A percentile compares a stretch with the other conserved stretches of the same genome.
Conservation (phyloP, 1,284 basidiomycete genomes). For the Ustilago cynodontis region DNA sequence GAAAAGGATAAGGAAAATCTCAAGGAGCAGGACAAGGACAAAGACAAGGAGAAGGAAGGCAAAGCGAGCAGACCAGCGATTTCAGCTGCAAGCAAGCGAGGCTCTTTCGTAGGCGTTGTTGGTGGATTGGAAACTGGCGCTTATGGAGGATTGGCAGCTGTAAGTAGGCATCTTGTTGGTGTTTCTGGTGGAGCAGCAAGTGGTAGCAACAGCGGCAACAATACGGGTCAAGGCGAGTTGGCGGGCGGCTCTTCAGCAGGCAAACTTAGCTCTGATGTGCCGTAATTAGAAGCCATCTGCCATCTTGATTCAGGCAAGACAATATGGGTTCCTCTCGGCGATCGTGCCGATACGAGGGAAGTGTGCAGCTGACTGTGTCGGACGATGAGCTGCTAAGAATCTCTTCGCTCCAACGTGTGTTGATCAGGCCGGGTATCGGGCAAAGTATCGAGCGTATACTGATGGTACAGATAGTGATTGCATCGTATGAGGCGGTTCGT, state of each 20-base stretch:
- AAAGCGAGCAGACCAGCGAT: constrained; percentile 22
- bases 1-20: neutral
- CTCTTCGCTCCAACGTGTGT: too few species aligned
- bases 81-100: constrained; percentile 37
- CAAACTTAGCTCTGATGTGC: neutral
- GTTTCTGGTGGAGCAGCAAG: constrained; percentile 8
- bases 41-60: constrained; percentile 9
- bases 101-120: constrained; percentile 58
- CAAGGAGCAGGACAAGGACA: constrained; percentile 9
- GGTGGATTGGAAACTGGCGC: constrained; percentile 60
- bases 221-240: constrained; percentile 8
- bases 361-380: neutral
- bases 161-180: constrained; percentile 52
- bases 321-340: too few species aligned
- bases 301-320: too few species aligned
- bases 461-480: constrained; percentile 29
- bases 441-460: constrained; percentile 5
- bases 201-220: neutral
- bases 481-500: neutral
- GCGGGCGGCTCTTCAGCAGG: neutral
- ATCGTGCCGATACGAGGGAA: too few species aligned
- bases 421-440: neutral
- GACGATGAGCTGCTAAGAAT: neutral
- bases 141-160: constrained; percentile 53
- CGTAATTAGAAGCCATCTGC: too few species aligned